Evolutionary conservation across 176 grass and related monocot species (phyloP).

Genomic region (Alloteropsis semialata): DNA sequence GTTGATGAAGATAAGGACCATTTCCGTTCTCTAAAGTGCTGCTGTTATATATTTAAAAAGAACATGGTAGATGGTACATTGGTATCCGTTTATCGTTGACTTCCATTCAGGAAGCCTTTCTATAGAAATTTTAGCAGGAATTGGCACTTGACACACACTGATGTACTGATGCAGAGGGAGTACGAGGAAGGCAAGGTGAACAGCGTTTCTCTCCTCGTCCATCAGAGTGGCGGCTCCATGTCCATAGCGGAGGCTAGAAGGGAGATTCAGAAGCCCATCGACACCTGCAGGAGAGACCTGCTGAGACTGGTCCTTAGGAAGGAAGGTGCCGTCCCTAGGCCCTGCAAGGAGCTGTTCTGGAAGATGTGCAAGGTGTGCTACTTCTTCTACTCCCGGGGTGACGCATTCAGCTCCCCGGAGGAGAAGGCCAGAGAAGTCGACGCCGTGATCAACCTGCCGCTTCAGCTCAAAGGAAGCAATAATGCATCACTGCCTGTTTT

Average conservation of each 20-base stretch:
- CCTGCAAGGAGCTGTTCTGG: conserved; percentile 78
- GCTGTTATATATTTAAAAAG: no score
- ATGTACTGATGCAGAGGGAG: conserved; percentile 46
- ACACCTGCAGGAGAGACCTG: conserved; percentile 35
- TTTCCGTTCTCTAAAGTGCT: no score
- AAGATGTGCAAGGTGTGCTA: conserved; percentile 73
- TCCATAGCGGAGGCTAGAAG: conserved; percentile 34
- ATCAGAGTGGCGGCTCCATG: conserved; percentile 17
- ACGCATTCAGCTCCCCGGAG: conserved; percentile 55
- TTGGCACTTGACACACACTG: background rate
- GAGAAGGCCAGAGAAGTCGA: conserved; percentile 54
- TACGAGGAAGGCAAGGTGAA: conserved; percentile 51
- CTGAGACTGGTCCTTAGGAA: conserved; percentile 48
- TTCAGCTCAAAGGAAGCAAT: background rate
- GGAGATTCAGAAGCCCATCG: conserved; percentile 21
- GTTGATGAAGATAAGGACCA: no score
- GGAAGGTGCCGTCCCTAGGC: conserved; percentile 40
- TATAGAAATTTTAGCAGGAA: no score
- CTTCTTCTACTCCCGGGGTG: conserved; percentile 58
- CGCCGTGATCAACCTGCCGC: conserved; percentile 40
- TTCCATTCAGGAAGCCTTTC: no score
- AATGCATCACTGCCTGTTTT: background rate
- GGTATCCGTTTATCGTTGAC: no score
- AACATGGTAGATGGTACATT: no score
- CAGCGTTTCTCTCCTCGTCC: conserved; percentile 33